Base-by-base conservation (phyloP, 2,329 filamentous ascomycete genomes). In the Colletotrichum cordylinicola region DNA sequence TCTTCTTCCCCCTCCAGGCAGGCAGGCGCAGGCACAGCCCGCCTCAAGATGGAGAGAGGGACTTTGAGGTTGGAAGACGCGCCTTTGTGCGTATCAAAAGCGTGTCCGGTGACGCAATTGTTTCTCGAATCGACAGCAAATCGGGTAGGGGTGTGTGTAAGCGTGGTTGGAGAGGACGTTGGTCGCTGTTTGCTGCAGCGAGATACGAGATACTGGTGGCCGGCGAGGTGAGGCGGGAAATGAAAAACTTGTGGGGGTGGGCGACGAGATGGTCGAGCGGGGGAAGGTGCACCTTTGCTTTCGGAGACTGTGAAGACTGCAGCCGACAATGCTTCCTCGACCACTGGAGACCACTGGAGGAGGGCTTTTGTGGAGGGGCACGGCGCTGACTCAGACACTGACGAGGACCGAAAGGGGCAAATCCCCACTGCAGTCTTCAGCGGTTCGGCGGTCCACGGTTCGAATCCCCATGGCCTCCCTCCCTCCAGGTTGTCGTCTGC, bases 201-300 rank as follows among this genome's bases (percentile, higher is more conserved):
- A 52, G 74, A 76, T 70, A 76, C 65, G 43, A 39, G 74, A 76
- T 76, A 76, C 67, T 71, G 74, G 74, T 75, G 52, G 58, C 62
- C 24, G 74, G 76, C 9, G 80, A 77, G 79, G 75, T 81, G 79
- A 77, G 68, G 70, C 24, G 64, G 64, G 35, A 58, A 76, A 76
- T 52, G 48, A 77, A 76, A 72, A 70, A 77, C 81, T 81, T 78
- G 75, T 75, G 78, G 77, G 76, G 43, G 78, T 71, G 58, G 37
- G 72, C 71, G 72, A 80, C 75, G 79, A 71, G 74, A 70, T 83
- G 82, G 82, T 81, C 82, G 80, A 83, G 81, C 81, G 81, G 82
- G 81, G 80, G 82, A 79, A 71, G 39, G 66, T 65, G 74, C 58
- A 29, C 68, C 61, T 74, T 74, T 74, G 48, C 18, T 60, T 60